Evolutionary conservation across 768 basidiomycete species (phyloP), one percentile per base, ranked within the genome.

Genomic region (Multifurca ochricompacta): DNA sequence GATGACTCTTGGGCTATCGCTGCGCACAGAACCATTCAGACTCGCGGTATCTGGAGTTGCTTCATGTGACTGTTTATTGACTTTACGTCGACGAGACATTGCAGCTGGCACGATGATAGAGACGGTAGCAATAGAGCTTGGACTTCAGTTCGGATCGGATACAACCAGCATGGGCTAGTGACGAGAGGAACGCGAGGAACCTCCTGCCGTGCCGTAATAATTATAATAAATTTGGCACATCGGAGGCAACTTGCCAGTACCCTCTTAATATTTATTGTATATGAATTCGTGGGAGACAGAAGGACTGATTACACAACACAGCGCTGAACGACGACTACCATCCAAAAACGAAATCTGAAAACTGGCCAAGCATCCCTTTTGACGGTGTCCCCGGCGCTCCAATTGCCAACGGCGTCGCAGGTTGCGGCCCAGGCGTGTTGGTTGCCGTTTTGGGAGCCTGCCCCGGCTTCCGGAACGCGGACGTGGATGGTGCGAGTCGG

Each of bases 361-460:
- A 80, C 67, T 87, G 85, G 13, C 85, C 85, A 11, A 89, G 58
- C 59, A 88, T 63, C 6, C 82, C 76, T 65, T 81, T 88, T 57
- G 63, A 76, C 8, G 77, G 73, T 4, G 68, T 68, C 39, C 70
- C 66, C 61, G 61, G 58, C 19, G 47, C 50, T 8, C 47, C 55
- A 2, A 42, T 62, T 54, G 53, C 59, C 47, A 32, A 56, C 59
- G 21, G 60, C 54, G 46, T 61, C 49, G 27, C 54, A 57, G 66
- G 53, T 34, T 58, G 65, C 21, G 35, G 31, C 11, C 49, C 48
- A 19, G 54, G 51, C 40, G 34, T 44, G 11, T 35, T 41, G 32
- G 61, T 34, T n/a, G 30, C 53, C 13, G 49, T n/a, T 31, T 58
- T 51, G 21, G 55, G 48, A 3, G 46, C 48, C 14, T 64, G 51